Evolutionary conservation across 2,329 filamentous ascomycete genomes (phyloP).

Genomic region (Alternaria alternata): DNA sequence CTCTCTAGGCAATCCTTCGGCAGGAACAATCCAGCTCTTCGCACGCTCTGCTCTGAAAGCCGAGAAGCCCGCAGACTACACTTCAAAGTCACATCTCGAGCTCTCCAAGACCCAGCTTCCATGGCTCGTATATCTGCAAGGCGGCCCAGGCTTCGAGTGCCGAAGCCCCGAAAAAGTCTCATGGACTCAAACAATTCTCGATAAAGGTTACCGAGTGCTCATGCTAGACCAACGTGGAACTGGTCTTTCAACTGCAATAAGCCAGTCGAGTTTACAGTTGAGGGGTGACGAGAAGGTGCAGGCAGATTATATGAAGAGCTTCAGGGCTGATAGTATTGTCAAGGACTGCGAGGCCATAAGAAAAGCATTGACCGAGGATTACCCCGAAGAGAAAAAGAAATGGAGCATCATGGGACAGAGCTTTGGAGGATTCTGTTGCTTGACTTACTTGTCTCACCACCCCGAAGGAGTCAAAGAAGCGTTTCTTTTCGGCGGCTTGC

Average conservation of each 20-base stretch:
- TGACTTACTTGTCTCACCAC: constrained; percentile 83
- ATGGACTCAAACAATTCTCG: constrained; percentile 74
- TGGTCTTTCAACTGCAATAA: constrained; percentile 82
- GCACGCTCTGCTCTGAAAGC: constrained; percentile 75
- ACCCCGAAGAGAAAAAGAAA: constrained; percentile 72
- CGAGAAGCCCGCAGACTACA: constrained; percentile 65
- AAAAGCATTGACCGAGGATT: constrained; percentile 73
- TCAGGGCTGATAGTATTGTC: constrained; percentile 90
- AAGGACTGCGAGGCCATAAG: constrained; percentile 88
- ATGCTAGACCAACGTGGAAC: constrained; percentile 92
- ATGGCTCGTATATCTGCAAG: constrained; percentile 78
- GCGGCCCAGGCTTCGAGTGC: constrained; percentile 84
- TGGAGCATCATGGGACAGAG: constrained; percentile 92
- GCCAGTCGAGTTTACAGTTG: constrained; percentile 72
- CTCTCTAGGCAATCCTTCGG: constrained; percentile 58
- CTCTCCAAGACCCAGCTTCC: constrained; percentile 60
- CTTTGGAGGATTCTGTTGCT: constrained; percentile 86
- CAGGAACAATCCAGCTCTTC: constrained; percentile 75
- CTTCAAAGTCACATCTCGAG: constrained; percentile 59
- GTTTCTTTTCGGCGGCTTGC: constrained; percentile 85
- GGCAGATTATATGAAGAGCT: constrained; percentile 80
- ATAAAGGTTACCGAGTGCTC: constrained; percentile 82
- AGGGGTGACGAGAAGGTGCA: constrained; percentile 72
- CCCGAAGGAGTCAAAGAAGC: constrained; percentile 80
- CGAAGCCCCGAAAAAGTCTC: constrained; percentile 75